Conservation (phyloP, 2,329 filamentous ascomycete species). For the Cytospora piceae region DNA sequence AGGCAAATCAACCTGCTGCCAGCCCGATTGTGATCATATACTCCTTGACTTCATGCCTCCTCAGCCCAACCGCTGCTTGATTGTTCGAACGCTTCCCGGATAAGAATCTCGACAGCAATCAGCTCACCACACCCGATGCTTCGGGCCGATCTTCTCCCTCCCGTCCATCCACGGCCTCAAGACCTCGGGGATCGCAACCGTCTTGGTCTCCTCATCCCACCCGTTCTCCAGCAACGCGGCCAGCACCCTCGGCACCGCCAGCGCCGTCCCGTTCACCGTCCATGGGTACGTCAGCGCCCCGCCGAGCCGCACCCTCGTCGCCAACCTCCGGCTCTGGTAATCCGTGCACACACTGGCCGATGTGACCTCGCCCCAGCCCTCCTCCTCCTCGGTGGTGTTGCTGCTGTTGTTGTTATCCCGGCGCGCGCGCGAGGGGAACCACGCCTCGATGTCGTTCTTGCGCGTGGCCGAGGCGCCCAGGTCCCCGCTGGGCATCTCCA, state of each 20-base stretch:
- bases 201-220: conserved; percentile 72
- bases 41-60: neutral
- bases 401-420: conserved; percentile 7
- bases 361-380: conserved; percentile 92
- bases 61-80: too few species aligned
- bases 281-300: conserved; percentile 71
- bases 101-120: neutral
- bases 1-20: neutral
- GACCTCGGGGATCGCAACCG: conserved; percentile 77
- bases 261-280: conserved; percentile 91
- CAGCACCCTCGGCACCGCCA: conserved; percentile 87
- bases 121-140: conserved; percentile 29
- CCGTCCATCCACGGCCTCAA: conserved; percentile 85
- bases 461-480: conserved; percentile 85
- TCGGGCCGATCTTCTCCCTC: conserved; percentile 63
- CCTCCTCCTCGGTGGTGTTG: conserved; percentile 52
- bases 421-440: conserved; percentile 75
- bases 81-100: neutral
- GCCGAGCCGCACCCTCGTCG: conserved; percentile 68
- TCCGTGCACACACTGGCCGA: conserved; percentile 91
- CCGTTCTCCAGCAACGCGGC: conserved; percentile 89
- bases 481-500: conserved; percentile 90
- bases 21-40: neutral
- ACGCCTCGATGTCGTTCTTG: conserved; percentile 93
- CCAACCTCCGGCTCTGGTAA: conserved; percentile 85